Percentiles rank a stretch among this genome's conserved stretches.
Evolutionary conservation across 345 rosid genomes (phyloP).

Genomic region (Ceriops zippeliana): DNA sequence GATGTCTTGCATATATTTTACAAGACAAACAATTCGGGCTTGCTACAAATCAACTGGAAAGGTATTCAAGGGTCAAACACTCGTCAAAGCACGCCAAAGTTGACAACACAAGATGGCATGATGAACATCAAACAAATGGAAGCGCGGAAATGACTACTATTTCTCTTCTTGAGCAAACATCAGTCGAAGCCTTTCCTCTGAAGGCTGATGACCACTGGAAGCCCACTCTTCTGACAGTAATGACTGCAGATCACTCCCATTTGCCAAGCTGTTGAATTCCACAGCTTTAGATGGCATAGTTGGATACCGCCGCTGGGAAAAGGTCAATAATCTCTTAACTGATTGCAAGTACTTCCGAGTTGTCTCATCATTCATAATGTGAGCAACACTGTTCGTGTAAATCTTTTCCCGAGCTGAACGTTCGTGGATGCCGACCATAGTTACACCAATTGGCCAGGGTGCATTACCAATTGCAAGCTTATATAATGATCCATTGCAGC

Average conservation of each 20-base stretch:
- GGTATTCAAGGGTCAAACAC: background rate
- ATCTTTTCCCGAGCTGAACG: constrained; percentile 98
- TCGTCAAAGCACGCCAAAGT: background rate
- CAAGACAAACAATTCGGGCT: background rate
- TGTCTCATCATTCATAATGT: constrained; percentile 97
- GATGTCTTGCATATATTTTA: background rate
- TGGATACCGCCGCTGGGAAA: constrained; percentile 92
- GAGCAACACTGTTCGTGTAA: constrained; percentile 93
- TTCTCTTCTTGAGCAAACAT: constrained; percentile 65
- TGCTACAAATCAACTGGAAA: background rate
- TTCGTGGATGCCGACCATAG: constrained; percentile 99
- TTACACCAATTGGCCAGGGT: constrained; percentile 99
- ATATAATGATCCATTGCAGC: constrained; percentile 98
- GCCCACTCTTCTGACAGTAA: constrained; percentile 71
- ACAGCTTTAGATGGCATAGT: constrained; percentile 90
- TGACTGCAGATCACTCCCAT: constrained; percentile 87
- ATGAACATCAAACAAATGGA: background rate
- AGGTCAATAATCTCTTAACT: constrained; percentile 87
- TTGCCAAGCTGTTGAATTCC: constrained; percentile 96
- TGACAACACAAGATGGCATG: background rate
- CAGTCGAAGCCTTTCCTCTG: constrained; percentile 61
- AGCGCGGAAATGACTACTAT: constrained; percentile 24
- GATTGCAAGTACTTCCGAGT: constrained; percentile 96
- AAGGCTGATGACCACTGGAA: constrained; percentile 38
- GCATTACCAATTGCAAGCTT: constrained; percentile 93